phyloP scores from a whole-genome alignment of 768 basidiomycete species.

The Terana coerulea region DNA sequence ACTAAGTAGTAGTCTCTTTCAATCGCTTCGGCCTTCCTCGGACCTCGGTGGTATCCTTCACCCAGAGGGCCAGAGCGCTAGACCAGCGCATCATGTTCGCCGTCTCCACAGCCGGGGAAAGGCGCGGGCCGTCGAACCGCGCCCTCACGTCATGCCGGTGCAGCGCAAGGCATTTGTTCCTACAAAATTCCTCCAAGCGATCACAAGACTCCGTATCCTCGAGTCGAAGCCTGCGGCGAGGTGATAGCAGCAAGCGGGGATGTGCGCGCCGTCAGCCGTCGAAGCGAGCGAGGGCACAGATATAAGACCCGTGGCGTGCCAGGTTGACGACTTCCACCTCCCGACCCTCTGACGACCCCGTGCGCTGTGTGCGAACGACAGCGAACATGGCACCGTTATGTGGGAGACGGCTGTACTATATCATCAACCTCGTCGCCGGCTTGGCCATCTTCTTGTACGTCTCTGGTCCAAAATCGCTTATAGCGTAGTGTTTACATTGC shows the following conservation, averaged over 20 bases:
- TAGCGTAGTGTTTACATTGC: too few relatives aligned
- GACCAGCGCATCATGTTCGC: neutral
- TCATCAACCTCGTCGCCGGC: conserved; percentile 29
- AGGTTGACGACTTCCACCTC: neutral
- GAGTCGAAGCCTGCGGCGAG: neutral
- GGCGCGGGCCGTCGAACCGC: neutral
- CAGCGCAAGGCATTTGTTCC: too few relatives aligned
- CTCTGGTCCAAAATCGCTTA: too few relatives aligned
- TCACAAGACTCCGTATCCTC: neutral
- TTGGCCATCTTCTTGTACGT: conserved; percentile 33
- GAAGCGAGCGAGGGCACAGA: neutral
- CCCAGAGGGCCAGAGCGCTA: neutral
- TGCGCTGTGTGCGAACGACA: neutral
- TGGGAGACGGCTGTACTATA: conserved; percentile 27
- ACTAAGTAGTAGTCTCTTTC: too few relatives aligned
- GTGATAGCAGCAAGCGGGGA: neutral
- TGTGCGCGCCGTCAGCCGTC: neutral
- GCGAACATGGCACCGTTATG: conserved; percentile 11
- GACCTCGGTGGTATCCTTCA: neutral
- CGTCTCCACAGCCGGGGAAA: neutral
- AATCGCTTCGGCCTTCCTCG: too few relatives aligned
- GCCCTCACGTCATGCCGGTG: conserved; percentile 2
- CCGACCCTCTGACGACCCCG: neutral
- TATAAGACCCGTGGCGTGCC: neutral
- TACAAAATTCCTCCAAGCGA: neutral